Evolutionary conservation across 106 monocot species (phyloP).

Genomic region (Platanthera guangdongensis): DNA sequence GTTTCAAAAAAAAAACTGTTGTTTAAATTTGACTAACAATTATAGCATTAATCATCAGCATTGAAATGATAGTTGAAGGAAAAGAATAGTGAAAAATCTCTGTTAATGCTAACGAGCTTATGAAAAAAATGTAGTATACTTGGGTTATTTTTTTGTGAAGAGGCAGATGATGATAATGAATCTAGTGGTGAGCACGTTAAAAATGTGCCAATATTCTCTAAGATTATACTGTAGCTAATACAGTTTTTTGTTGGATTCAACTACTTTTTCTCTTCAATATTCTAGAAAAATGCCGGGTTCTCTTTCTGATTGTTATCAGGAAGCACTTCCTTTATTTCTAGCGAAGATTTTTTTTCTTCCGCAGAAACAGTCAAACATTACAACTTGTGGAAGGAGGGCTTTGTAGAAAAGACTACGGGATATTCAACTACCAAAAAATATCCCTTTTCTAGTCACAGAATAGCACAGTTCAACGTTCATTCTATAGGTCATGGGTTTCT

Average conservation of each 20-base stretch:
- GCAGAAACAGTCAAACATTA: slow-evolving; percentile 65
- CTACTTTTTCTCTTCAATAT: background rate
- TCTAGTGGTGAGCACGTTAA: background rate
- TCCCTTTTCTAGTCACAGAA: slow-evolving; percentile 25
- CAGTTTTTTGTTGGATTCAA: background rate
- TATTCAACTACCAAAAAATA: slow-evolving; percentile 18
- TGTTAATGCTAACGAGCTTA: background rate
- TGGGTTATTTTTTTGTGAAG: background rate
- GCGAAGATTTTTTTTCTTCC: background rate
- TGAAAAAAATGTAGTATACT: background rate
- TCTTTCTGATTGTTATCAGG: background rate
- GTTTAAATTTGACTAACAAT: background rate
- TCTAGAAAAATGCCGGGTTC: background rate
- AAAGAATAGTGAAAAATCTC: background rate
- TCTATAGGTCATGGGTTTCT: slow-evolving; percentile 51
- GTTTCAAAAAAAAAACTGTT: background rate
- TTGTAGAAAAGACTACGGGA: slow-evolving; percentile 39
- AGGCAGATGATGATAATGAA: background rate
- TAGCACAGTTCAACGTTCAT: slow-evolving; percentile 21
- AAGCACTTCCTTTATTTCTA: background rate
- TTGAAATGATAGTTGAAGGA: background rate
- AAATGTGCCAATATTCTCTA: background rate
- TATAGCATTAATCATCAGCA: background rate
- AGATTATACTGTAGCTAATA: background rate
- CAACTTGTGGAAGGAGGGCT: slow-evolving; percentile 53